Evolutionary conservation across 495 filamentous ascomycete species (phyloP).

Genomic region (Penicillium steckii): DNA sequence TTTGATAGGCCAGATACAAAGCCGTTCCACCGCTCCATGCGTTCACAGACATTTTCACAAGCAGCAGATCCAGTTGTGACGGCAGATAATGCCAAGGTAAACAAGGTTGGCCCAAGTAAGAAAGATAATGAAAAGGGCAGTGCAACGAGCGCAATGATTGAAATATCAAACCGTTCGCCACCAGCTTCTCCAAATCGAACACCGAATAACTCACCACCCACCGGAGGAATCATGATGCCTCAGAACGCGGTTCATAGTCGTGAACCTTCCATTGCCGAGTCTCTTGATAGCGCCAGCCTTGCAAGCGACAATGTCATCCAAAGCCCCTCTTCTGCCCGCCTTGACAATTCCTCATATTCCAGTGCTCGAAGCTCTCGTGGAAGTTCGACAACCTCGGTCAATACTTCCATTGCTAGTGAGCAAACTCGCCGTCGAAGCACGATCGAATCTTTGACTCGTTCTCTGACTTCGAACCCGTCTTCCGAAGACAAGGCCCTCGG

Average conservation of each 20-base stretch:
- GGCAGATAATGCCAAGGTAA: conserved; percentile 60
- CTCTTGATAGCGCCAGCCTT: conserved; percentile 26
- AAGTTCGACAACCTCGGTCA: conserved; percentile 31
- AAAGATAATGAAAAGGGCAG: conserved; percentile 48
- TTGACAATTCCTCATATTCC: conserved; percentile 24
- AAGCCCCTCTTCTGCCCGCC: conserved; percentile 29
- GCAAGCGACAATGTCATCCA: conserved; percentile 14
- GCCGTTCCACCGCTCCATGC: conserved; percentile 54
- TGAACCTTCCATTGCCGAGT: conserved; percentile 33
- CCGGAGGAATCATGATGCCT: conserved; percentile 27
- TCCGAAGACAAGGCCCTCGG: conserved; percentile 36
- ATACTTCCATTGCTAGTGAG: conserved; percentile 30
- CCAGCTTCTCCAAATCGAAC: conserved; percentile 55
- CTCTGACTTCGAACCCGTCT: conserved; percentile 24
- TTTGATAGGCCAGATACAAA: conserved; percentile 33
- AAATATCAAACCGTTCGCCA: conserved; percentile 61
- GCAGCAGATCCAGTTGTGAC: conserved; percentile 63
- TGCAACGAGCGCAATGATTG: conserved; percentile 63
- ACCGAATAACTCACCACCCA: conserved; percentile 50
- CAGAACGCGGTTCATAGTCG: conserved; percentile 28
- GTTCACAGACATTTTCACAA: conserved; percentile 63
- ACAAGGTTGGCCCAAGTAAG: conserved; percentile 45
- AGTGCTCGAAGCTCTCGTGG: conserved; percentile 31
- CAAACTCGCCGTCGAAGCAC: conserved; percentile 36
- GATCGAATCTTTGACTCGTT: conserved; percentile 41